Percentiles rank a stretch among this genome's conserved stretches.
phyloP scores from a whole-genome alignment of 148 eudicot genomes.

The Hydrangea macrophylla region DNA sequence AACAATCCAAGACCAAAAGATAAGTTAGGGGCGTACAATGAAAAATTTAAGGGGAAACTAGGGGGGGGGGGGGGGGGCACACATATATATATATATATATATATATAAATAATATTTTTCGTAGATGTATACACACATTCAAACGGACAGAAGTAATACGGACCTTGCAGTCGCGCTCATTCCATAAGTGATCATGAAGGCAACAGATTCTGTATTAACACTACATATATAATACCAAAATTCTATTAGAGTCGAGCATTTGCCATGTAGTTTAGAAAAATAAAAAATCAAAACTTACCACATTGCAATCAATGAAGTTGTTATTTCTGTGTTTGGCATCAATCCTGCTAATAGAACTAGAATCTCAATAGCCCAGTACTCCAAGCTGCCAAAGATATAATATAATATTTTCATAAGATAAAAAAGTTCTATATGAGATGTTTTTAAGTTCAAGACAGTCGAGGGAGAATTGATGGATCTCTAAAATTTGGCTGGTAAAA shows the following conservation, averaged over 20 bases:
- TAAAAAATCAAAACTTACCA: constrained; percentile 41
- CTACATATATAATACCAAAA: constrained; percentile 24
- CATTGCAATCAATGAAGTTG: constrained; percentile 79
- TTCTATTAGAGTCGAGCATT: background rate
- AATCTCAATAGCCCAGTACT: constrained; percentile 90
- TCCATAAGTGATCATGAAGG: constrained; percentile 74
- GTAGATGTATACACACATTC: too few relatives aligned
- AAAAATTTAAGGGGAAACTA: too few relatives aligned
- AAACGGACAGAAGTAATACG: too few relatives aligned
- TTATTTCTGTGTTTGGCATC: constrained; percentile 65
- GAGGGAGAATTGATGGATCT: too few relatives aligned
- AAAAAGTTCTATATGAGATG: too few relatives aligned
- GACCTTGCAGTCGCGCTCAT: constrained; percentile 86
- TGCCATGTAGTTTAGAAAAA: background rate
- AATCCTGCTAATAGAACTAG: constrained; percentile 76
- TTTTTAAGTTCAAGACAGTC: too few relatives aligned
- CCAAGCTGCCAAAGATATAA: constrained; percentile 47
- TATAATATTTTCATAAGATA: background rate
- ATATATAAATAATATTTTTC: too few relatives aligned
- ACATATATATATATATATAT: too few relatives aligned
- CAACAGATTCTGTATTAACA: constrained; percentile 73
- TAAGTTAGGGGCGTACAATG: too few relatives aligned
- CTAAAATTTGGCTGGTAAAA: too few relatives aligned
- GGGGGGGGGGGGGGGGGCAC: too few relatives aligned
- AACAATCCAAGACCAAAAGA: too few relatives aligned